Evolutionary conservation across 768 basidiomycete species (phyloP), one percentile per base, ranked within the genome.

Genomic region (Kondoa subrosea): DNA sequence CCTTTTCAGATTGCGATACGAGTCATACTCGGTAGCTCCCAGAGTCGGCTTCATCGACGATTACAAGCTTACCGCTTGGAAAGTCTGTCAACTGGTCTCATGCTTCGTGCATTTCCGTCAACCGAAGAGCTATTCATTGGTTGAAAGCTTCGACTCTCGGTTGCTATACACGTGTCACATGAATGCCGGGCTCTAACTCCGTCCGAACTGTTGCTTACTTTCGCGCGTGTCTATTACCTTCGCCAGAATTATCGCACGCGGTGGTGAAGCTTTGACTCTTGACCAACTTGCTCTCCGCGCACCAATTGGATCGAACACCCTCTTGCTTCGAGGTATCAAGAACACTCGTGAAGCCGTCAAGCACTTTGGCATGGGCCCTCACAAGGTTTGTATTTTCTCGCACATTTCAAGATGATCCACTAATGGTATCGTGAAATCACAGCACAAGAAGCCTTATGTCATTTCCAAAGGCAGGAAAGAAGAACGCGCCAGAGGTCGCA

Each of bases 381-480:
- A 72, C 72, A 72, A 69, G 70, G 69, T 63, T 30, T n/a, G 33
- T 64, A 34, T 56, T 29, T 27, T 17, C 21, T 21, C 4, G 4
- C 29, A 56, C 61, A 21, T 3, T 26, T 80, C 69, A 67, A 79
- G 75, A 61, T 0, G 14, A n/a, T n/a, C n/a, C 16, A 40, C 57
- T 56, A 30, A 67, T 8, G 33, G 30, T 27, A 30, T 71, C 25
- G 33, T 32, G 2, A 50, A 26, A 59, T 25, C 29, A 4, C 57
- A 14, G 64, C 56, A 95, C 86, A 96, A 93, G 84, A 95, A 92
- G 81, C 95, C 95, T 61, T 88, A 91, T 81, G 88, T 91, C 60
- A 82, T 81, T 76, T 91, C 90, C 77, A 95, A 93, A 82, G 93
- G 95, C 71, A 88, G 92, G 84, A 96, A 95, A 80, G 93, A 95